Base-by-base conservation (phyloP, 2,329 filamentous ascomycete species). In the Diaporthe longicolla region DNA sequence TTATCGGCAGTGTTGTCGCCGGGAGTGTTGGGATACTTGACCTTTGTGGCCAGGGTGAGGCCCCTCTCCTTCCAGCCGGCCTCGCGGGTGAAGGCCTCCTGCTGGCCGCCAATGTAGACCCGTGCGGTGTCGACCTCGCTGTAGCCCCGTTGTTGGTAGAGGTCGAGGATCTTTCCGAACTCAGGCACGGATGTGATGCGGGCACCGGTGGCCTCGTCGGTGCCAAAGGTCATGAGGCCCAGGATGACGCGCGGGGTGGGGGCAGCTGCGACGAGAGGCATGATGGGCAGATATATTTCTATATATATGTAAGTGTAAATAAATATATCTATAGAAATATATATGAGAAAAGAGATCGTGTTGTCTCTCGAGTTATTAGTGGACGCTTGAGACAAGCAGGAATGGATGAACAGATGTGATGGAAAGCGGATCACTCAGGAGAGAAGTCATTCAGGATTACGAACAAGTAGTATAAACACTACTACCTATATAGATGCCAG, bases 91-190 rank as follows among this genome's bases (percentile, higher is more conserved):
- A 90, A 95, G 11, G 87, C 90, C 80, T 95, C 93, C 79, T 95
- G 93, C 77, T 89, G 86, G 70, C 93, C 92, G 43, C 84, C 90
- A 55, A 93, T 84, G 76, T 95, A 95, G 71, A 87, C 79, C 19
- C 92, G 87, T 0, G 93, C 93, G 0, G 93, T 95, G 80, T 95
- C 93, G 68, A 95, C 83, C 80, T 94, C 93, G 79, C 90, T 90
- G 84, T 93, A 93, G 15, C 93, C 93, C 75, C 89, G 87, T 19
- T 86, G 85, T 80, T 93, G 91, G 78, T 94, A 89, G 78, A 91
- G 87, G 81, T 94, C 90, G 66, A 95, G 87, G 73, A 88, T 87
- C 77, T 87, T 88, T 78, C 89, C 92, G 84, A 89, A 93, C 63
- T 92, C 90, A 71, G 88, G 76, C 7, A 83, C 73, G 43, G 80